Base-by-base conservation (phyloP, 768 basidiomycete genomes). In the Phaffia australis region DNA sequence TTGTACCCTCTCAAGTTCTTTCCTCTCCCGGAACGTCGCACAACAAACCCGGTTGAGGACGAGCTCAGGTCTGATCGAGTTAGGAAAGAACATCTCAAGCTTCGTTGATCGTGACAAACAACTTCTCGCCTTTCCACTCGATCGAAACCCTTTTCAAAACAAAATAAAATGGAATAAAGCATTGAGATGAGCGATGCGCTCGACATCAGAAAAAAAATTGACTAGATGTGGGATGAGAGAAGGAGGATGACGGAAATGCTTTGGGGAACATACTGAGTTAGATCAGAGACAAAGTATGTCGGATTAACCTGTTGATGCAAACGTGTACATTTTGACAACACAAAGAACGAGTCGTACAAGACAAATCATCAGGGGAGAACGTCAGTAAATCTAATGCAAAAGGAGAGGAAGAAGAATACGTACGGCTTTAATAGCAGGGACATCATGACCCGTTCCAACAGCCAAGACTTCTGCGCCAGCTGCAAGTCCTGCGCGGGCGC, bases 381-480 rank as follows among this genome's bases (percentile, higher is more conserved):
- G 23, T 16, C 2, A 46, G 9, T 51, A 3, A n/a, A 48, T 14
- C 21, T 15, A 35, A n/a, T 21, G n/a, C 19, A 19, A 19, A 55
- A 46, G 30, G 14, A 46, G 21, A 8, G 25, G 30, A 29, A 5
- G 18, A 2, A 5, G 18, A 15, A 58, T 5, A 64, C 54, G 42
- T 21, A 64, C 63, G 23, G 55, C 64, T n/a, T 42, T 16, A 15
- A 65, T 50, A 1, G 57, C 48, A n/a, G 30, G 42, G 14, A 30
- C 50, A 23, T 62, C 60, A 25, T 90, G 87, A 7, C 87, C 87
- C 35, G 92, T 93, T 72, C 87, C 87, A 0, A 93, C 88, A 0
- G 86, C 92, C 11, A 94, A 80, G 0, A 87, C 87, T 55, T 76
- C 80, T 55, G 87, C 81, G 9, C 88, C 88, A 21, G 89, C 87